Conservation (phyloP, 2,329 filamentous ascomycete species). For the Bipolaris bicolor region DNA sequence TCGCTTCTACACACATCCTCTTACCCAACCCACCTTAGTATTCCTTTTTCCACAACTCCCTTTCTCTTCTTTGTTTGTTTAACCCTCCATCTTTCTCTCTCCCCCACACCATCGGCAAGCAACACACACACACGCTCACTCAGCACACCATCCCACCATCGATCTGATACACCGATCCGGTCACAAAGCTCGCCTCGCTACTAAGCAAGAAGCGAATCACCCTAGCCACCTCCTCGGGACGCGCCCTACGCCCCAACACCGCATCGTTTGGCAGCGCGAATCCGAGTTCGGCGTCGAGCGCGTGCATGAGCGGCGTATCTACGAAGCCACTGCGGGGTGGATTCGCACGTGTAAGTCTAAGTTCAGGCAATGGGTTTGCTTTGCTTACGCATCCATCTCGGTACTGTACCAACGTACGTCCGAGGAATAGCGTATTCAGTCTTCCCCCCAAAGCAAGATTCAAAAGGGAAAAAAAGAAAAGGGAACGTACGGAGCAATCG, state of each 20-base stretch:
- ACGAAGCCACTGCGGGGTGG: constrained; percentile 18
- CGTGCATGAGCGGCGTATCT: constrained; percentile 22
- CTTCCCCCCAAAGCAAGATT: too few species aligned
- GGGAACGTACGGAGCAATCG: constrained; percentile 50
- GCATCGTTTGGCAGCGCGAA: constrained; percentile 15
- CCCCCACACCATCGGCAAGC: background rate
- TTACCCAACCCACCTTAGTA: background rate
- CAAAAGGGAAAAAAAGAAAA: background rate
- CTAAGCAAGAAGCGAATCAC: constrained; percentile 24
- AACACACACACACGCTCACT: background rate
- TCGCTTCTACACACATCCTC: background rate
- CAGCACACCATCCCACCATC: constrained; percentile 26
- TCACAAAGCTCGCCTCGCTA: constrained; percentile 26
- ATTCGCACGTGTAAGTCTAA: too few species aligned
- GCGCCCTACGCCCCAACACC: constrained; percentile 18
- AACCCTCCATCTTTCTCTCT: background rate
- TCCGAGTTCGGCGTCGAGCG: constrained; percentile 2
- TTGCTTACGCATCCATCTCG: background rate
- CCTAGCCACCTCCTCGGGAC: constrained; percentile 24
- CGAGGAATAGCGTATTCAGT: too few species aligned
- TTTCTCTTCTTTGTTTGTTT: background rate
- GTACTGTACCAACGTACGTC: background rate
- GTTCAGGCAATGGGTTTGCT: too few species aligned
- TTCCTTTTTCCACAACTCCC: background rate
- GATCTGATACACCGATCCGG: constrained; percentile 25